Evolutionary conservation across 2,329 filamentous ascomycete species (phyloP), one percentile per base, ranked within the genome.

Genomic region (Aspergillus fischeri): DNA sequence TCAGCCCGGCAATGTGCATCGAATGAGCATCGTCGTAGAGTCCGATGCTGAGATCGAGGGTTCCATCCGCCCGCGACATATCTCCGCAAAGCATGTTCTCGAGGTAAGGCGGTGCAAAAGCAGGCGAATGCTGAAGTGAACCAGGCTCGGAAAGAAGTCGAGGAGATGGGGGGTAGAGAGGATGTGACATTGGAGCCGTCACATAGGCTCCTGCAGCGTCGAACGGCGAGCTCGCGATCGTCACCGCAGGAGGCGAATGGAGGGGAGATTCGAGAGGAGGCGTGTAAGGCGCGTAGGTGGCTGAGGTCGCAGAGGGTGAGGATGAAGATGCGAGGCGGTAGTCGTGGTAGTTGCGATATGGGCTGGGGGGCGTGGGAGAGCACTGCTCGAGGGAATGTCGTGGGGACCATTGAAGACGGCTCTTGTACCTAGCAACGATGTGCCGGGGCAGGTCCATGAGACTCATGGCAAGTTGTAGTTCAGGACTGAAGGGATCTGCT

Each of bases 361-460:
- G 69, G 48, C 73, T 77, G 21, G 73, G 63, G 7, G 74, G 70
- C 20, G 67, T 63, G 1, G 74, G 66, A 4, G 73, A 72, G 57
- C 73, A 73, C 48, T 73, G 68, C 49, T 76, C 73, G 29, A 76
- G 63, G 0, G 73, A 74, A 3, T 66, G 63, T 51, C 67, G 71
- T 21, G 73, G 69, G 0, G 73, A 73, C 86, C 86, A 90, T 50
- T 87, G 86, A 79, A 90, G 86, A 63, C 86, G 83, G 38, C 78
- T 80, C 64, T 87, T 85, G 74, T 92, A 91, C 65, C 86, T 84
- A 56, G 80, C 78, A 55, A 90, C 85, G 49, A 86, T 85, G 63
- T 89, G 83, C 55, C 89, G 85, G 20, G 89, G 88, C 60, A 87
- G 86, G 64, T 89, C 85, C 85, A 91, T 89, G 47, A 92, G 79